Evolutionary conservation across 805 yeast species (phyloP), one percentile per base, ranked within the genome.

Genomic region (Kodamaea laetipori): DNA sequence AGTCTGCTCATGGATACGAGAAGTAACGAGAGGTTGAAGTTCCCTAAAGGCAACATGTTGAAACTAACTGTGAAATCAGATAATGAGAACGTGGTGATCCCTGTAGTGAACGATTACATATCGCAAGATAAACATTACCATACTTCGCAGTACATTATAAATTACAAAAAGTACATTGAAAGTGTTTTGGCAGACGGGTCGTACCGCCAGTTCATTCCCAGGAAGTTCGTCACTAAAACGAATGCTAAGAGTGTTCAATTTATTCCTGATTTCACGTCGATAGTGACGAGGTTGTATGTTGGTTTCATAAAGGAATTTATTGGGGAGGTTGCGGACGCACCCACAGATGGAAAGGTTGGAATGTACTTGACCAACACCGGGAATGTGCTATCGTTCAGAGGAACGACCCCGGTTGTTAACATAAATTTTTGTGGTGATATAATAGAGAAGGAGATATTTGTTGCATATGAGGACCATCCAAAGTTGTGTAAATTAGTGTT

Each of bases 11-110:
- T 37, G 7, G 51, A 50, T n/a, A 62, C 69, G 6, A 57, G 58
- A 28, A 46, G 53, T 18, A 69, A 64, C 38, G 53, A 60, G 2
- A 46, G 46, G 23, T 15, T 16, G 12, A 49, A 63, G 33, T 65
- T 59, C 41, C 66, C 71, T 4, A 53, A 45, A 17, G 70, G 71
- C 8, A 52, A 50, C 39, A 47, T 62, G 52, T 44, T 60, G 1
- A 55, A 54, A 45, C 21, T 58, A 7, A 43, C 54, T 3, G 52
- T 50, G 5, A 41, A 48, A 21, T 36, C 15, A 35, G 24, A 37
- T 30, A 36, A 31, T 18, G 16, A 15, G 25, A 41, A 33, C 23
- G 30, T 41, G 43, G 34, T 48, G 17, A 28, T 44, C 3, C 54
- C 54, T 6, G 39, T 39, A 11, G 35, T 47, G 2, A 31, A 47